phyloP scores from a whole-genome alignment of 768 basidiomycete species.

The Imleria badia region DNA sequence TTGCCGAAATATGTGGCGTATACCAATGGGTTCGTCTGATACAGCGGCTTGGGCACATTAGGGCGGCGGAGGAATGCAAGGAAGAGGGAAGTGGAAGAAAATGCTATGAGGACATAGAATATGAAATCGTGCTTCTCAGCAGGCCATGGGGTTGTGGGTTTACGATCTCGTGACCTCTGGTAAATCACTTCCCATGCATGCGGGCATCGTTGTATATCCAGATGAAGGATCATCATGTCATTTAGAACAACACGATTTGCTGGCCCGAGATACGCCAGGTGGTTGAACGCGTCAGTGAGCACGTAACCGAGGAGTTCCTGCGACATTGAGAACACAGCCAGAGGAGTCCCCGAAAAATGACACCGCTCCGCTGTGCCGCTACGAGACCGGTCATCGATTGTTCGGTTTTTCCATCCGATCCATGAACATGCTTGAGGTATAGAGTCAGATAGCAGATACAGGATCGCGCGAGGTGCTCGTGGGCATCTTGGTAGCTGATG shows the following conservation, averaged over 20 bases:
- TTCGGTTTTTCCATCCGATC: background rate
- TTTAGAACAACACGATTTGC: background rate
- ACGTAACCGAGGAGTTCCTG: too few relatives aligned
- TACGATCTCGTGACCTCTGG: background rate
- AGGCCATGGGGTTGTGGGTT: background rate
- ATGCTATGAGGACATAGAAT: conserved; percentile 4
- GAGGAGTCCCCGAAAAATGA: too few relatives aligned
- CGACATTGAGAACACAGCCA: too few relatives aligned
- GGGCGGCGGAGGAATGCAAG: background rate
- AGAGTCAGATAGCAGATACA: conserved; percentile 6
- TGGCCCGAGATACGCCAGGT: conserved; percentile 4
- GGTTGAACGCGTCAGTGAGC: background rate
- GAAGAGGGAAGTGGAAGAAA: conserved; percentile 2
- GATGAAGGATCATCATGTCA: background rate
- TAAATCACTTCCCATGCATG: conserved; percentile 1
- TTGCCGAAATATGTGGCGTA: conserved; percentile 12
- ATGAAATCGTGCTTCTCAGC: conserved; percentile 1
- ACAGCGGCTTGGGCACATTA: background rate
- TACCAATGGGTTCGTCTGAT: conserved; percentile 9
- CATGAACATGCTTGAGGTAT: background rate
- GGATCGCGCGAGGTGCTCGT: conserved; percentile 1
- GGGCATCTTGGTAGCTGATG: background rate
- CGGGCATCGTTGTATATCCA: background rate
- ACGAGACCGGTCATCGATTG: too few relatives aligned
- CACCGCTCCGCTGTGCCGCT: too few relatives aligned